Conservation (phyloP, 345 rosid genomes). For the Pseudoturritis turrita region DNA sequence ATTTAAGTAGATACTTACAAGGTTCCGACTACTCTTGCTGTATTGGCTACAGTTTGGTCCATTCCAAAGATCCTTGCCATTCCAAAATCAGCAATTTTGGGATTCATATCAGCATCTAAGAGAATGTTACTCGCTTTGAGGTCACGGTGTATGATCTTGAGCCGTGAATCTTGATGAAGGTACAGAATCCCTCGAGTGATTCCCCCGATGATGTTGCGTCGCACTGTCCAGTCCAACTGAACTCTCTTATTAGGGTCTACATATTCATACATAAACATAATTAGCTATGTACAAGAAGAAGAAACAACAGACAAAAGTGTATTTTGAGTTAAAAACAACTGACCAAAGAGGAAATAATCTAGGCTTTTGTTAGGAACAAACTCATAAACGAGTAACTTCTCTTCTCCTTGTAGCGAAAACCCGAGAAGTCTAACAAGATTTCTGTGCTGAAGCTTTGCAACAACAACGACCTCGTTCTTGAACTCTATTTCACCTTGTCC, state of each 20-base stretch:
- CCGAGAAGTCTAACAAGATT: constrained; percentile 50
- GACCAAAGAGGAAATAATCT: constrained; percentile 24
- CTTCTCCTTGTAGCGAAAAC: constrained; percentile 38
- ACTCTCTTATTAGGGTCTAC: constrained; percentile 24
- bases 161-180: constrained; percentile 37
- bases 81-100: constrained; percentile 12
- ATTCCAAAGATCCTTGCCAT: constrained; percentile 2
- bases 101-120: constrained; percentile 17
- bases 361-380: constrained; percentile 42
- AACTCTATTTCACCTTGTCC: constrained; percentile 48
- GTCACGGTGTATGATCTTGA: constrained; percentile 30
- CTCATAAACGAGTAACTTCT: constrained; percentile 44
- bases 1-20: neutral
- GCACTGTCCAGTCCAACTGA: neutral
- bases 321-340: neutral
- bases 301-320: neutral
- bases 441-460: constrained; percentile 46
- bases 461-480: constrained; percentile 41
- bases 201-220: neutral
- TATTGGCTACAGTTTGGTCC: neutral
- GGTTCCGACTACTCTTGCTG: constrained; percentile 14
- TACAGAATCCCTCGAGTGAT: constrained; percentile 26
- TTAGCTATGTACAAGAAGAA: neutral
- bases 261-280: neutral
- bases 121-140: constrained; percentile 34